These are phyloP conservation scores for Pelargonium australe DNA, from an alignment of 441 rosid genomes.

Conservation along the genomic window DNA sequence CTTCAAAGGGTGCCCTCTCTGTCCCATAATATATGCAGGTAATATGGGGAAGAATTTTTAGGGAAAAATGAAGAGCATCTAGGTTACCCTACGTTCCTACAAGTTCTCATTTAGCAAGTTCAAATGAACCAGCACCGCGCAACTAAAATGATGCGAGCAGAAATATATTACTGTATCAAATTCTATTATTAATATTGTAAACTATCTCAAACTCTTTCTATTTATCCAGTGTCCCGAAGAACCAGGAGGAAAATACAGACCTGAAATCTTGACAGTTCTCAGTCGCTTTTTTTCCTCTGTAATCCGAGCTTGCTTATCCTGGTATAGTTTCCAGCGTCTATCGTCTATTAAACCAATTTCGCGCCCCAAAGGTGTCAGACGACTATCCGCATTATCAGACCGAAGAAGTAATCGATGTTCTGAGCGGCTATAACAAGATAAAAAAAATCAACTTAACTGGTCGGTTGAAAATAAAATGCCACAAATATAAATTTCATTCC, in stretches of 20 bases:
- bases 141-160: too few species aligned
- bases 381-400: slow-evolving; percentile 93
- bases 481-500: not conserved
- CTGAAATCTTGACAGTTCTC: slow-evolving; percentile 75
- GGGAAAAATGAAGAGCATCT: too few species aligned
- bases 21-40: too few species aligned
- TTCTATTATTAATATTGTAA: not conserved
- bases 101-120: not conserved
- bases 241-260: slow-evolving; percentile 29
- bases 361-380: slow-evolving; percentile 88
- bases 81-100: too few species aligned
- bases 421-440: slow-evolving; percentile 57
- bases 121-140: not conserved
- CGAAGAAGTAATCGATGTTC: slow-evolving; percentile 92
- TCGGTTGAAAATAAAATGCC: not conserved
- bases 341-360: slow-evolving; percentile 90
- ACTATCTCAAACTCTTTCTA: not conserved
- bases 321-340: slow-evolving; percentile 83
- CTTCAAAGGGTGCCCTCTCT: too few species aligned
- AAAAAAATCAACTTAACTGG: not conserved
- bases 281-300: slow-evolving; percentile 74
- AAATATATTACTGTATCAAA: not conserved
- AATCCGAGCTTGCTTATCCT: slow-evolving; percentile 77
- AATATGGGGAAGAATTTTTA: too few species aligned
- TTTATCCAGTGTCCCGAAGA: not conserved